A percentile compares a stretch with the other conserved stretches of the same genome.
Evolutionary conservation across 192 early-diverging fungal species (phyloP).

Genomic region (Linnemannia elongata): DNA sequence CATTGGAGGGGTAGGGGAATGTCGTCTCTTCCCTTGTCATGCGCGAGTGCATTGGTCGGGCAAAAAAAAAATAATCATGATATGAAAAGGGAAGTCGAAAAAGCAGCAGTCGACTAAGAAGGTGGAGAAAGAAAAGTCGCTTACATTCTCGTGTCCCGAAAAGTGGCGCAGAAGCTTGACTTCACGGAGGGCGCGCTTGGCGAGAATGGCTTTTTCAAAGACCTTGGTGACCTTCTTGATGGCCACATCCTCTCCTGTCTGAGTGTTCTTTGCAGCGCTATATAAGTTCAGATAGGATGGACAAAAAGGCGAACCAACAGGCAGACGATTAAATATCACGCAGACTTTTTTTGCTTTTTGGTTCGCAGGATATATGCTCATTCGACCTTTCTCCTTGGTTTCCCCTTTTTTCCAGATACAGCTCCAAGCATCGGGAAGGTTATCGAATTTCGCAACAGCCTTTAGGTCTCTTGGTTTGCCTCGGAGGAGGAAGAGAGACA

Average conservation of each 20-base stretch:
- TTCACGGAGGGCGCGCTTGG: constrained; percentile 94
- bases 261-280: constrained; percentile 87
- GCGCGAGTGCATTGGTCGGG: background rate
- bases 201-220: constrained; percentile 91
- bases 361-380: background rate
- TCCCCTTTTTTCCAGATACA: background rate
- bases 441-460: background rate
- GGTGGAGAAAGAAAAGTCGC: background rate
- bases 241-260: constrained; percentile 88
- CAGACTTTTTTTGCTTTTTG: constrained; percentile 4
- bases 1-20: background rate
- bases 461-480: background rate
- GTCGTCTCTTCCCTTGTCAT: background rate
- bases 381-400: background rate
- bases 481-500: background rate
- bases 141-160: constrained; percentile 94
- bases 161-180: constrained; percentile 96
- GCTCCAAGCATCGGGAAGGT: background rate
- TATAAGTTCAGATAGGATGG: background rate
- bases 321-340: background rate
- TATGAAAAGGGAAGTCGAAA: background rate
- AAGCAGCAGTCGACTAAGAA: background rate
- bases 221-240: constrained; percentile 86
- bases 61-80: background rate
- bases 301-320: background rate